A percentile compares a stretch with the other conserved stretches of the same genome.
These are phyloP conservation scores for Aaosphaeria arxii DNA, from an alignment of 2,329 filamentous ascomycete genomes.

Conservation along the genomic window DNA sequence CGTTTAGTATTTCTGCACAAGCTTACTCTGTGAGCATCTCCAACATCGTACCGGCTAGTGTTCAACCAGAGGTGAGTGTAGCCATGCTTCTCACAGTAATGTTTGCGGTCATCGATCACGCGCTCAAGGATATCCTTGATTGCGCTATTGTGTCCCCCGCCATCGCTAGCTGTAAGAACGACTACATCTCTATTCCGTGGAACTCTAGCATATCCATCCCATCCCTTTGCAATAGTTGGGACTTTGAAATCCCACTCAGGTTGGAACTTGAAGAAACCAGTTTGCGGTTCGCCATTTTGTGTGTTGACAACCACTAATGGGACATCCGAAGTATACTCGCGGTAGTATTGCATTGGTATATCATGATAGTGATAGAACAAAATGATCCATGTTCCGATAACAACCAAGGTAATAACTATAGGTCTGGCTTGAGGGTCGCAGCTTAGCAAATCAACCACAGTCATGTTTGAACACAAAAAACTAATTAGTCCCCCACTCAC, in stretches of 20 bases:
- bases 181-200: constrained; percentile 35
- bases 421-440: constrained; percentile 8
- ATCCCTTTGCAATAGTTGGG: constrained; percentile 20
- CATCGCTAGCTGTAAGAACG: constrained; percentile 41
- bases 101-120: constrained; percentile 32
- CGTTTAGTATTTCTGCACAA: not conserved
- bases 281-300: constrained; percentile 23
- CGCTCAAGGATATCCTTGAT: constrained; percentile 36
- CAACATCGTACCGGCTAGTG: constrained; percentile 39
- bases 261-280: constrained; percentile 28
- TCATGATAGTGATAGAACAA: constrained; percentile 24
- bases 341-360: constrained; percentile 22
- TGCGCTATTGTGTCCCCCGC: constrained; percentile 40
- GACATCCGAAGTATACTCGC: constrained; percentile 19
- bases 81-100: constrained; percentile 36
- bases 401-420: constrained; percentile 16
- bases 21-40: constrained; percentile 31
- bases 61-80: constrained; percentile 41
- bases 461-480: not conserved
- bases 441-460: not conserved
- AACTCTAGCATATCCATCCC: constrained; percentile 25
- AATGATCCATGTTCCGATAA: constrained; percentile 17
- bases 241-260: constrained; percentile 31
- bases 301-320: constrained; percentile 9
- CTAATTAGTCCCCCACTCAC: not conserved